Base-by-base conservation (phyloP, 345 rosid species). In the Arabis alpina region DNA sequence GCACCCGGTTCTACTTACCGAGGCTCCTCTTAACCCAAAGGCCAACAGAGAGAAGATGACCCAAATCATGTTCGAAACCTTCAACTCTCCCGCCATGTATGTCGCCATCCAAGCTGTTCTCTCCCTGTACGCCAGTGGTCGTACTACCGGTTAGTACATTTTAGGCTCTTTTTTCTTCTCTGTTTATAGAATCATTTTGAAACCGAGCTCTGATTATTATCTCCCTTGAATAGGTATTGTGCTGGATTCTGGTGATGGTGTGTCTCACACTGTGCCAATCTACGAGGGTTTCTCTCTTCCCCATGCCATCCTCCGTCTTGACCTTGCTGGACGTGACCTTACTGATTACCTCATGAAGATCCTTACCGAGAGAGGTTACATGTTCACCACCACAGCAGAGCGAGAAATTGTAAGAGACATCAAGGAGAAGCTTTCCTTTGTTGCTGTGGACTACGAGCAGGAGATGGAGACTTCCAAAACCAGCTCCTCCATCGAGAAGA, bases 331-430 rank as follows among this genome's bases (percentile, higher is more conserved):
- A 59, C 80, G 89, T 60, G 89, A 83, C 61, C 77, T 83, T 39
- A 85, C 87, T 43, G 86, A 85, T 68, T 82, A 76, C 70, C 77
- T 85, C 77, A 85, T 78, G 87, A 85, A 83, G 83, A 85, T 85
- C 61, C 83, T 83, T 56, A 85, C 84, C 0, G 80, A 77, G 70
- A 77, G 80, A 68, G 80, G 77, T 66, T 77, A 77, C 80, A 80
- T 79, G 83, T 85, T 85, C 79, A 85, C 90, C 79, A 85, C 90
- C 65, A 83, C 90, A 68, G 89, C 89, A 15, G 95, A 89, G 40
- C 90, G 92, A 80, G 95, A 89, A 86, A 88, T 88, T 80, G 95
- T 88, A 66, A 88, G 95, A 76, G 95, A 88, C 85, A 83, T 88
- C 84, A 89, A 89, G 83, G 95, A 85, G 78, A 85, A 85, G 76